Base-by-base conservation (phyloP, 2,329 filamentous ascomycete species). In the Penicillium sp. region DNA sequence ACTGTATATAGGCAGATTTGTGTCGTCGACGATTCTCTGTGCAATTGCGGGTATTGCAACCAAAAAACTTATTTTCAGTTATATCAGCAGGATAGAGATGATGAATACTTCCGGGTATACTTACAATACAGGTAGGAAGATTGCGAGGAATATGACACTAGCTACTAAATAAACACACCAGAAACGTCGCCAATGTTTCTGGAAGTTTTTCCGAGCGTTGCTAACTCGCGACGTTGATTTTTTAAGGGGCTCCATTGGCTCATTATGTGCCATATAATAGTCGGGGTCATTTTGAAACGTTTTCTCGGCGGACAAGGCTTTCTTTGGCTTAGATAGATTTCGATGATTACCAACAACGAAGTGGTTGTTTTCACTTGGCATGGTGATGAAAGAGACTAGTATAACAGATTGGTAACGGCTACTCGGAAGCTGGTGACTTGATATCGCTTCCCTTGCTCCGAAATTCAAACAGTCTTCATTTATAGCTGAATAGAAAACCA, bases 51-150 rank as follows among this genome's bases (percentile, higher is more conserved):
- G 66, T 19, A 67, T 56, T 10, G 50, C 52, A 2, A 66, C 51
- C 14, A 65, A 26, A 46, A 68, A 67, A 42, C 64, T 68, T 19
- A 26, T 16, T 14, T 28, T 7, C 18, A 2, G n/a, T 8, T 11
- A 6, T 19, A 18, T 39, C 36, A 21, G 19, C 18, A 21, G 11
- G 31, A n/a, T n/a, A n/a, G n/a, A n/a, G n/a, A n/a, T n/a, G n/a
- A n/a, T n/a, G n/a, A n/a, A n/a, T n/a, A n/a, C n/a, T n/a, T n/a
- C n/a, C n/a, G n/a, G n/a, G n/a, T n/a, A n/a, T n/a, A n/a, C 56
- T 51, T 55, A 67, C 63, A 67, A 61, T 1, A 67, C 45, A n/a
- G 65, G 64, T 8, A 66, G 40, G 13, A 66, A 64, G 8, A 65
- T 66, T 1, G 60, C 62, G n/a, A 66, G 50, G 24, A 67, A 63